Conservation (phyloP, 352 stramenopile species). For the Aphanomyces cochlioides region DNA sequence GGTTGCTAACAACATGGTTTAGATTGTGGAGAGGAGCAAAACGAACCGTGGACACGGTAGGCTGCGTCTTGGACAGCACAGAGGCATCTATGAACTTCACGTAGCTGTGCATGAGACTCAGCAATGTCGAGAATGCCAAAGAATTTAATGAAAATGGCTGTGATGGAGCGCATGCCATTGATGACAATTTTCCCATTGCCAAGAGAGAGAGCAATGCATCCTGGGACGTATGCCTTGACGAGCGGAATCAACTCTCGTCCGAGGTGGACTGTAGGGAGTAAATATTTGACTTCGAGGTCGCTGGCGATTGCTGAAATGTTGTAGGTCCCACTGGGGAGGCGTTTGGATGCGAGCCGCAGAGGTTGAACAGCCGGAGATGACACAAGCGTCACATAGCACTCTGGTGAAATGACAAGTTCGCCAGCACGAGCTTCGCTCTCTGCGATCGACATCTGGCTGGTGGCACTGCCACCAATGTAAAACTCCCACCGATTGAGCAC, state of each 20-base stretch:
- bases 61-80: slow-evolving; percentile 69
- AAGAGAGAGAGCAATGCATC: slow-evolving; percentile 62
- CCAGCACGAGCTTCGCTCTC: slow-evolving; percentile 66
- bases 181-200: slow-evolving; percentile 62
- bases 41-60: slow-evolving; percentile 63
- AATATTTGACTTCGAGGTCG: slow-evolving; percentile 30
- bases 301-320: slow-evolving; percentile 34
- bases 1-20: slow-evolving; percentile 35
- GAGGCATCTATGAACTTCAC: slow-evolving; percentile 55
- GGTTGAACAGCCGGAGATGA: slow-evolving; percentile 30
- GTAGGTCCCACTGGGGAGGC: slow-evolving; percentile 47
- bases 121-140: slow-evolving; percentile 51
- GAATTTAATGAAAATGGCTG: slow-evolving; percentile 66
- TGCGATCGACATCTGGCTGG: slow-evolving; percentile 68
- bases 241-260: slow-evolving; percentile 52
- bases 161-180: slow-evolving; percentile 64
- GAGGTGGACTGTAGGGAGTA: slow-evolving; percentile 29
- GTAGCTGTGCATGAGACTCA: slow-evolving; percentile 41
- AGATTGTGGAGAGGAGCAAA: background rate
- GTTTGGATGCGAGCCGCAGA: slow-evolving; percentile 31
- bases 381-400: slow-evolving; percentile 46
- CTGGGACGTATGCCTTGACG: slow-evolving; percentile 60
- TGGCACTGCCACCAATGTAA: slow-evolving; percentile 78
- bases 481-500: slow-evolving; percentile 84
- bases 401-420: slow-evolving; percentile 63